Percentiles rank a stretch among this genome's conserved stretches.
Evolutionary conservation across 257 asterid species (phyloP).

Genomic region (Petunia secreta): DNA sequence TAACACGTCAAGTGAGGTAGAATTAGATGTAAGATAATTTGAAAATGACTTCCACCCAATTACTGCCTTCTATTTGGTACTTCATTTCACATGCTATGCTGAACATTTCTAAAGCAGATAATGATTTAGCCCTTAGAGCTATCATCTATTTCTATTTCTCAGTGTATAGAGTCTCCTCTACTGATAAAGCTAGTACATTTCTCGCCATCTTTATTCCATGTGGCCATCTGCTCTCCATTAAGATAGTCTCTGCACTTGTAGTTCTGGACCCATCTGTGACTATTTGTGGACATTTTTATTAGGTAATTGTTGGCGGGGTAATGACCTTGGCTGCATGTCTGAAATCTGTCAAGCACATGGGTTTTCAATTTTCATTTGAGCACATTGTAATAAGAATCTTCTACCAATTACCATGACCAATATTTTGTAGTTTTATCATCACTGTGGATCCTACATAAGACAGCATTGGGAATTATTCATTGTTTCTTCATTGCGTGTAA

Average conservation of each 20-base stretch:
- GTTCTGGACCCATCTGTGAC: conserved; percentile 33
- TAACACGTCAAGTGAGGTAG: conserved; percentile 16
- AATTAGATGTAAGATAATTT: neutral
- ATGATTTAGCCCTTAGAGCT: conserved; percentile 14
- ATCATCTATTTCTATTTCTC: neutral
- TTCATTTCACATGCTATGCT: conserved; percentile 5
- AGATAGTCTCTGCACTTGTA: conserved; percentile 25
- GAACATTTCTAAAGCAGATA: conserved; percentile 9
- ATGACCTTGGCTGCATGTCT: conserved; percentile 8
- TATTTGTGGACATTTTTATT: conserved; percentile 28
- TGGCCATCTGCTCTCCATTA: conserved; percentile 14
- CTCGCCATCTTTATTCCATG: conserved; percentile 17
- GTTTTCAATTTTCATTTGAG: conserved; percentile 12
- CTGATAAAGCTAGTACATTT: neutral
- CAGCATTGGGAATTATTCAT: neutral
- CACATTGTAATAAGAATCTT: conserved; percentile 16
- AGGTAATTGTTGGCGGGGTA: conserved; percentile 19
- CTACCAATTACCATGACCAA: conserved; percentile 18
- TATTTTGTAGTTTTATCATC: conserved; percentile 10
- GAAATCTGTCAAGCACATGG: conserved; percentile 27
- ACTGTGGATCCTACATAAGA: conserved; percentile 13
- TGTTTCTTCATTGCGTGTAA: conserved; percentile 18
- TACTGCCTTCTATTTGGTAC: neutral
- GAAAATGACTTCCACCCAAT: conserved; percentile 22
- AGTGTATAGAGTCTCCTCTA: conserved; percentile 5